phyloP scores from a whole-genome alignment of 2,329 filamentous ascomycete species.

The Talaromyces sp. region DNA sequence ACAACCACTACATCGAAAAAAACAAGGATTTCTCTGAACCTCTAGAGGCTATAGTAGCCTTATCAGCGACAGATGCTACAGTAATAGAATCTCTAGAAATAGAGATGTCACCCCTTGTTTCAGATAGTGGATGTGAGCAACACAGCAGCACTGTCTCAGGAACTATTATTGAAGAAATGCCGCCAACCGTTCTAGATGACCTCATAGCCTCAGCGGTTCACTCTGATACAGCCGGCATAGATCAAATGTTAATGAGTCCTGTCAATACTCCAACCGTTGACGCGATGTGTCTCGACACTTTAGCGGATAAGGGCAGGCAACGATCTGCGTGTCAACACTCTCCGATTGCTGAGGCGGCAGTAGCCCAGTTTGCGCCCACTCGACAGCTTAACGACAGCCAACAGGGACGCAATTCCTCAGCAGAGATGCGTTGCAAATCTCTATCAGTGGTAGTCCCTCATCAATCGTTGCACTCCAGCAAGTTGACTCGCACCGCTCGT shows the following conservation, averaged over 20 bases:
- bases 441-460: too few species aligned
- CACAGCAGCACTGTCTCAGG: background rate
- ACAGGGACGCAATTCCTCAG: too few species aligned
- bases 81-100: background rate
- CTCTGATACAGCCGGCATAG: background rate
- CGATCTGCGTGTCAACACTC: background rate
- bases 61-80: background rate
- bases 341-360: slow-evolving; percentile 5
- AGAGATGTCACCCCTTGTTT: background rate
- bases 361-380: slow-evolving; percentile 1
- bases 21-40: slow-evolving; percentile 1
- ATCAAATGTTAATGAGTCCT: slow-evolving; percentile 3
- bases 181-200: background rate
- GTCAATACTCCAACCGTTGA: background rate
- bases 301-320: background rate
- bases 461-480: too few species aligned
- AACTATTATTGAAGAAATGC: slow-evolving; percentile 1
- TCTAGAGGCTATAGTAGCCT: background rate
- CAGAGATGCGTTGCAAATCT: too few species aligned
- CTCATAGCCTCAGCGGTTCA: background rate
- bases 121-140: background rate
- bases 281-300: background rate
- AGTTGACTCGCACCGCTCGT: too few species aligned
- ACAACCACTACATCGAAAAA: background rate
- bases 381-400: background rate